Evolutionary conservation across 2,329 filamentous ascomycete species (phyloP), one percentile per base, ranked within the genome.

Genomic region (Nemania bipapillata): DNA sequence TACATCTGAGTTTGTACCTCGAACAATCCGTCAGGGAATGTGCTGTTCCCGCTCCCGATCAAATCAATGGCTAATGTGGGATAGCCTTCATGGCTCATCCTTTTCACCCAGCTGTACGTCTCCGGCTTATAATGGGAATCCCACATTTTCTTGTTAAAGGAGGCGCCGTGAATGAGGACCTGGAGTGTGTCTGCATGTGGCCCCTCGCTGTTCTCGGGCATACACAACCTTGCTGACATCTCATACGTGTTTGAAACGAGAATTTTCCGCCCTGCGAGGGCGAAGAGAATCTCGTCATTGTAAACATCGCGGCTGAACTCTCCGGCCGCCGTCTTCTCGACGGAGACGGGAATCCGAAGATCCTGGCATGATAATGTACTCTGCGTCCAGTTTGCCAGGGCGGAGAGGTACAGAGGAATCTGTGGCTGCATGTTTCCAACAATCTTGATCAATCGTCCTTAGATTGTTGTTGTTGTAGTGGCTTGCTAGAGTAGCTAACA

Each of bases 111-210:
- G 47, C 65, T 73, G 55, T 74, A 73, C 37, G 45, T 74, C 57
- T 74, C 73, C 4, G 73, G 71, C 52, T 71, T 53, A 40, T 73
- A 72, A 24, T 70, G 65, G 17, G 70, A 59, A 58, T 74, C 70
- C 73, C 70, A 73, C 70, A 74, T 74, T 45, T 57, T 56, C 64
- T 74, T 74, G 52, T 70, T 73, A 35, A 73, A 74, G 26, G 73
- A 69, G 7, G 72, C 72, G 9, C 73, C 72, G 32, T 74, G 73
- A 22, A 72, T 9, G 3, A 74, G 70, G 8, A 74, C 6, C 63
- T 74, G 73, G 17, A 74, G 63, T 5, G 68, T 69, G 20, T 73
- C 60, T 26, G 58, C 66, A 20, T 56, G 62, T 17, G 64, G 54
- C 24, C 40, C 26, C 12, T 64, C 8, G 24, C 20, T 58, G 32